Evolutionary conservation across 2,329 filamentous ascomycete genomes (phyloP).

Genomic region (Scytalidium lignicola): DNA sequence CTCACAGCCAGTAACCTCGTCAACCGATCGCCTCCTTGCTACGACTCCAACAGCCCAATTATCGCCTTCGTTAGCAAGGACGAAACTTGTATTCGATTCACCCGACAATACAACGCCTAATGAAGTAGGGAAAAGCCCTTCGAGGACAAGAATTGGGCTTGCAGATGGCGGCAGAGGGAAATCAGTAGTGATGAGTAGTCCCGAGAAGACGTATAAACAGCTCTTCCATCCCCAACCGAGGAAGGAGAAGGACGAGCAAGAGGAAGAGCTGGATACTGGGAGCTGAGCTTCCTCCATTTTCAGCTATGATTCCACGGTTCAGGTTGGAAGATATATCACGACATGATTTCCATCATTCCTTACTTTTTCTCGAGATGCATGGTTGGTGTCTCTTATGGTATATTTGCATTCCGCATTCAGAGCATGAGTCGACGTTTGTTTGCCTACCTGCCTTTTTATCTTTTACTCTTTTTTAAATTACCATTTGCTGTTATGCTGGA

Average conservation of each 20-base stretch:
- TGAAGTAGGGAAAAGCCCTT: neutral
- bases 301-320: neutral
- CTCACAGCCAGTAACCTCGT: conserved; percentile 22
- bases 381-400: neutral
- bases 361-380: too few relatives aligned
- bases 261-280: too few relatives aligned
- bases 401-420: neutral
- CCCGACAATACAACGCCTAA: neutral
- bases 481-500: too few relatives aligned
- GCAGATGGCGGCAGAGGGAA: neutral
- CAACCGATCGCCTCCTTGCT: conserved; percentile 22
- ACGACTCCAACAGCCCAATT: conserved; percentile 9
- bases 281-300: too few relatives aligned
- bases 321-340: too few relatives aligned
- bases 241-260: neutral
- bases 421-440: neutral
- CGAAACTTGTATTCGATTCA: neutral
- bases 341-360: too few relatives aligned
- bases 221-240: conserved; percentile 1
- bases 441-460: too few relatives aligned
- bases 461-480: too few relatives aligned
- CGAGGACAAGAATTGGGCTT: neutral
- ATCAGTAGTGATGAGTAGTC: neutral
- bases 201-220: conserved; percentile 3
- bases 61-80: neutral